Percentiles rank a stretch among this genome's conserved stretches.
Evolutionary conservation across 495 filamentous ascomycete species (phyloP).

Genomic region (Chlorociboria aeruginascens): DNA sequence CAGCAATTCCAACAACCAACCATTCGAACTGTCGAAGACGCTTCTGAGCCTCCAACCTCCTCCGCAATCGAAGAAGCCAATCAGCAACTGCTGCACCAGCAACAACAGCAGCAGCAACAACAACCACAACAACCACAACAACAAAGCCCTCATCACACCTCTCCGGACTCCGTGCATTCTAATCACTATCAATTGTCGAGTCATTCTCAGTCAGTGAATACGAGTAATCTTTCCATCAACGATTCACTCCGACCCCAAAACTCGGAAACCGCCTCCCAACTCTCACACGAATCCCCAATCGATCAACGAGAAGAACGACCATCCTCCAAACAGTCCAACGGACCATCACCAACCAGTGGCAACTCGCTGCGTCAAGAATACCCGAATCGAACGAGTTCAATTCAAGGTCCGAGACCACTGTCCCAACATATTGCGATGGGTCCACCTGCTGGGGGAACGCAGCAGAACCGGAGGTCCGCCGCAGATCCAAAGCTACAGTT

Average conservation of each 20-base stretch:
- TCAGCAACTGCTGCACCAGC: slow-evolving; percentile 9
- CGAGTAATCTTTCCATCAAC: slow-evolving; percentile 21
- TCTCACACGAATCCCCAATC: slow-evolving; percentile 48
- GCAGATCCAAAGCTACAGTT: slow-evolving; percentile 25
- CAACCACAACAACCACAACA: slow-evolving; percentile 11
- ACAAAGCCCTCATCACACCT: slow-evolving; percentile 3
- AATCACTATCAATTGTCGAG: no score
- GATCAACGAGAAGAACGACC: slow-evolving; percentile 26
- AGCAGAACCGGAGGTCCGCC: slow-evolving; percentile 32
- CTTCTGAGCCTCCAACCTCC: slow-evolving; percentile 1
- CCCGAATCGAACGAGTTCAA: slow-evolving; percentile 24
- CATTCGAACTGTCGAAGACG: slow-evolving; percentile 11
- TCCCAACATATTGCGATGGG: slow-evolving; percentile 33
- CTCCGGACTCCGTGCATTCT: no score
- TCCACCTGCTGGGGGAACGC: slow-evolving; percentile 32
- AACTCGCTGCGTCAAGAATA: slow-evolving; percentile 23
- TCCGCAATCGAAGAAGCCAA: slow-evolving; percentile 9
- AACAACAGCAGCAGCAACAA: slow-evolving; percentile 10
- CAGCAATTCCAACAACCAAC: slow-evolving; percentile 21
- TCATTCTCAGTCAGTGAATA: not conserved
- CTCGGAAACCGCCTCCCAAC: slow-evolving; percentile 41
- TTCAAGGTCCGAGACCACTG: slow-evolving; percentile 25
- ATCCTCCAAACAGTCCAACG: slow-evolving; percentile 24
- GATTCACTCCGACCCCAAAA: slow-evolving; percentile 30
- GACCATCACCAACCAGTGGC: slow-evolving; percentile 29